Evolutionary conservation across 352 stramenopile species (phyloP).

Genomic region (Globisporangium mamillatum): DNA sequence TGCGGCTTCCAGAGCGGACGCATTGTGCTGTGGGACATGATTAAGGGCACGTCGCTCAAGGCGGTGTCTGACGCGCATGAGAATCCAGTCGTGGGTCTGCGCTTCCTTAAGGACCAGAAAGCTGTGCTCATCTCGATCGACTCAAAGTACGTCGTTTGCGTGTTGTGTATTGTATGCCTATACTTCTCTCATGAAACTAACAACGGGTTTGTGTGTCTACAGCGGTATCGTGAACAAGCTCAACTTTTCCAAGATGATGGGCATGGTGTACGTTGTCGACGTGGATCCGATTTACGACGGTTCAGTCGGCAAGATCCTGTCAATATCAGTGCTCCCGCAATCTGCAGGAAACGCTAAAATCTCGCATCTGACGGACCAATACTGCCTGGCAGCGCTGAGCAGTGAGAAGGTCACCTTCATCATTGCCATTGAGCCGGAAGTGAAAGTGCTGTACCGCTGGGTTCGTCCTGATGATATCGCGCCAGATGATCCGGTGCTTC

Average conservation of each 20-base stretch:
- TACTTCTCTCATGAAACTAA: neutral
- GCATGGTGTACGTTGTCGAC: slow-evolving; percentile 92
- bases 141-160: slow-evolving; percentile 63
- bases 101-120: slow-evolving; percentile 87
- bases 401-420: slow-evolving; percentile 95
- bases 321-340: slow-evolving; percentile 76
- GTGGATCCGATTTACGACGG: slow-evolving; percentile 95
- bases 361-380: slow-evolving; percentile 82
- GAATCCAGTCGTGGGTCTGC: slow-evolving; percentile 82
- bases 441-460: slow-evolving; percentile 95
- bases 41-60: slow-evolving; percentile 91
- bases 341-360: slow-evolving; percentile 83
- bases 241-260: slow-evolving; percentile 94
- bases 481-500: slow-evolving; percentile 76
- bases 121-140: slow-evolving; percentile 81
- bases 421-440: slow-evolving; percentile 93
- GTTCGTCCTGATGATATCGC: slow-evolving; percentile 71
- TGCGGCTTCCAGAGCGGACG: slow-evolving; percentile 92
- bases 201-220: slow-evolving; percentile 34
- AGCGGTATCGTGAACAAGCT: slow-evolving; percentile 93
- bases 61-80: slow-evolving; percentile 89
- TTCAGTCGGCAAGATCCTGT: slow-evolving; percentile 86
- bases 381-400: slow-evolving; percentile 75
- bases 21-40: slow-evolving; percentile 96
- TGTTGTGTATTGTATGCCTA: neutral